Base-by-base conservation (phyloP, 352 stramenopile genomes). In the Phytophthora citrophthora region DNA sequence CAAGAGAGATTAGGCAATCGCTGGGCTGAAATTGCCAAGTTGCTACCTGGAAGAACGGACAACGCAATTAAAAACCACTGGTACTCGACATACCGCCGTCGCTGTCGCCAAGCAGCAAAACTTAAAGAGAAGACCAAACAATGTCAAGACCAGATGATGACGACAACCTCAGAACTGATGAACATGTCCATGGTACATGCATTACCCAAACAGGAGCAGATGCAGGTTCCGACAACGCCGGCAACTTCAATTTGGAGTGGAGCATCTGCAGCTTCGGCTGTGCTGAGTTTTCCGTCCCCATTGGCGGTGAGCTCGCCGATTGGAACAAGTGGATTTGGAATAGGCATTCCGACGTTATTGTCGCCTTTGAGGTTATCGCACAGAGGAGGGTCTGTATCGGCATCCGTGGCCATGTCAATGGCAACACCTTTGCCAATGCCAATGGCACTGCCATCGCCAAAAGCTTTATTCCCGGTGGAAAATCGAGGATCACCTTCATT, bases 11-110 rank as follows among this genome's bases (percentile, higher is more conserved):
- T 96, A 5, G 97, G 97, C 49, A 99, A 99, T 73, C 88, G 95
- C 53, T 99, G 97, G 97, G 93, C 93, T 13, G 94, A 99, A 72
- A 99, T 99, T 66, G 93, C 97, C 59, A 99, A 99, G 74, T 78
- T 96, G n/a, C 81, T 99, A 15, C 95, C 96, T 5, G 97, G 97
- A 1, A 71, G 97, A 8, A 93, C 84, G 1, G 86, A 94, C 67
- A 94, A 94, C 61, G 86, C 86, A 20, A 91, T 94, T 68, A 94
- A 94, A 61, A 94, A 94, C 64, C 86, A 93, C 64, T 94, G 83
- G 83, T 92, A 94, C 72, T 94, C 86, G 54, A 93, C 86, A 2
- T 85, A 79, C 39, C 76, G 86, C 0, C 72, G 86, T 1, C 77
- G 75, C 27, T 83, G 67, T 44, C 80, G 83, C 16, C 80, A 89